A percentile compares a stretch with the other conserved stretches of the same genome.
Evolutionary conservation across 805 yeast species (phyloP).

Genomic region (Suhomyces sp.): DNA sequence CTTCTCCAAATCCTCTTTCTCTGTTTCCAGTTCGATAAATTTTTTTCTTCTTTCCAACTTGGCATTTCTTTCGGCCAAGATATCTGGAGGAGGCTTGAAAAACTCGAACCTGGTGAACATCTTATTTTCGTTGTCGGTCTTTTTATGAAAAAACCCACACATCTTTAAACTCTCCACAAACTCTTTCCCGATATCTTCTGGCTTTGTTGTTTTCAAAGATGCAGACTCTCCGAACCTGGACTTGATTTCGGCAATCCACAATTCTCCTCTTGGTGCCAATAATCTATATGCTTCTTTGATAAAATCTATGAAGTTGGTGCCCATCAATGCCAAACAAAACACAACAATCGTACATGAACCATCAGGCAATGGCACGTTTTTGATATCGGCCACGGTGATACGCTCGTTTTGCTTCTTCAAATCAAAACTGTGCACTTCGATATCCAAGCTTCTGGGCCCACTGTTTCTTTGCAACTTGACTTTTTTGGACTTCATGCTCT

Average conservation of each 20-base stretch:
- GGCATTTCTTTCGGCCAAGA: slow-evolving; percentile 58
- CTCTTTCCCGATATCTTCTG: slow-evolving; percentile 61
- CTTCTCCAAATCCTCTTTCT: slow-evolving; percentile 55
- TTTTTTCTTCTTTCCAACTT: slow-evolving; percentile 60
- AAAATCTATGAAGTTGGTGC: slow-evolving; percentile 92
- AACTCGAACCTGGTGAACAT: slow-evolving; percentile 96
- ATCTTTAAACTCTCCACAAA: slow-evolving; percentile 76
- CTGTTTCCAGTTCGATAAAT: slow-evolving; percentile 69
- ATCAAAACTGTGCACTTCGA: slow-evolving; percentile 85
- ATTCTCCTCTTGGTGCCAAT: slow-evolving; percentile 84
- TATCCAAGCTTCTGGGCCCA: slow-evolving; percentile 39
- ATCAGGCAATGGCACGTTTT: slow-evolving; percentile 80
- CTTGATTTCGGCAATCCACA: slow-evolving; percentile 97
- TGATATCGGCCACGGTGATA: slow-evolving; percentile 95
- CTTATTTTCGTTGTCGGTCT: slow-evolving; percentile 81
- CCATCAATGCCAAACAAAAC: slow-evolving; percentile 94
- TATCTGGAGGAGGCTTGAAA: slow-evolving; percentile 76
- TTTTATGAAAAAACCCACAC: slow-evolving; percentile 82
- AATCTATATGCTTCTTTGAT: slow-evolving; percentile 86
- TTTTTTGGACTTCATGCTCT: slow-evolving; percentile 19
- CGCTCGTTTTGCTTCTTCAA: slow-evolving; percentile 82
- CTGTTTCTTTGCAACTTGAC: slow-evolving; percentile 14
- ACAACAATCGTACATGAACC: slow-evolving; percentile 82
- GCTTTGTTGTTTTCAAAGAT: slow-evolving; percentile 18
- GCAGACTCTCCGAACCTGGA: slow-evolving; percentile 72